Evolutionary conservation across 2,329 filamentous ascomycete species (phyloP).

Genomic region (Aureobasidium sp.): DNA sequence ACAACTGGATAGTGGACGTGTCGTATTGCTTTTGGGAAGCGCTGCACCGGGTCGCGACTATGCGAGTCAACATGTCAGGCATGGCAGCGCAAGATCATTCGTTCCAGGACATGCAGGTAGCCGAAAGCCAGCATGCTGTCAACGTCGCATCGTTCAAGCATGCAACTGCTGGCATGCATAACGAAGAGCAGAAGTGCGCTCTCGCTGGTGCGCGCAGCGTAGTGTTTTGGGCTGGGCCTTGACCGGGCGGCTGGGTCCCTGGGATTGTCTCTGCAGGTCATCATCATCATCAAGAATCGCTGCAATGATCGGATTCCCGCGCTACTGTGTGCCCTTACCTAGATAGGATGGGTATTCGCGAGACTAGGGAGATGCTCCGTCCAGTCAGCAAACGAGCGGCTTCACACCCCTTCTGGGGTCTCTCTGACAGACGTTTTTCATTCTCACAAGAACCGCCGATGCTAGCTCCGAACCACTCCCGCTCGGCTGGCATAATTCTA

Average conservation of each 20-base stretch:
- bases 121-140: background rate
- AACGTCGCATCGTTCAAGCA: background rate
- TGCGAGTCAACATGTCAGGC: slow-evolving; percentile 1
- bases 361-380: slow-evolving; percentile 12
- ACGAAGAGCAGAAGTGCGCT: background rate
- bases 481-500: slow-evolving; percentile 12
- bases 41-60: background rate
- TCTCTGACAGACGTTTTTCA: slow-evolving; percentile 11
- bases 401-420: slow-evolving; percentile 6
- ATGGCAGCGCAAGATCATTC: background rate
- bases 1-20: slow-evolving; percentile 2
- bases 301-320: slow-evolving; percentile 7
- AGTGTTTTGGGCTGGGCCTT: background rate
- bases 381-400: slow-evolving; percentile 10
- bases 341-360: background rate
- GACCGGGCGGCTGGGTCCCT: slow-evolving; percentile 11
- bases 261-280: slow-evolving; percentile 10
- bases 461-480: slow-evolving; percentile 10
- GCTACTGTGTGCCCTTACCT: slow-evolving; percentile 11
- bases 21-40: slow-evolving; percentile 5
- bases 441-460: slow-evolving; percentile 9
- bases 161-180: background rate
- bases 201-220: background rate
- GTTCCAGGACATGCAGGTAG: background rate
- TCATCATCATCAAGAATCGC: slow-evolving; percentile 7